Conservation (phyloP, 1,284 basidiomycete species). For the Boletus hoseneyae region DNA sequence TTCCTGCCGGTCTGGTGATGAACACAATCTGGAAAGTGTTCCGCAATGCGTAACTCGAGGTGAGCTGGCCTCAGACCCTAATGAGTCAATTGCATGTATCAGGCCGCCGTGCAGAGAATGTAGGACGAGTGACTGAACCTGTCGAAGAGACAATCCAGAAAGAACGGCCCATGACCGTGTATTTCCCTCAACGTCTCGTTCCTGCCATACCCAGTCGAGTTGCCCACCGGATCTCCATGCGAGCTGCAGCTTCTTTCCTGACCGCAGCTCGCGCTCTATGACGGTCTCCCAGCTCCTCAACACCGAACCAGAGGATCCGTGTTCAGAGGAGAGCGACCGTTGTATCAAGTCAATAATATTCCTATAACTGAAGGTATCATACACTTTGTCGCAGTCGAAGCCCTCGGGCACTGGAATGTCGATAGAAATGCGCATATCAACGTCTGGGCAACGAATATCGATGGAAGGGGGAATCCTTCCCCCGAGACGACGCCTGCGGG, state of each 20-base stretch:
- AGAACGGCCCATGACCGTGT: slow-evolving; percentile 70
- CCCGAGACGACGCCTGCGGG: slow-evolving; percentile 58
- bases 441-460: slow-evolving; percentile 33
- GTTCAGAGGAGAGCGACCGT: slow-evolving; percentile 47
- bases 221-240: slow-evolving; percentile 72
- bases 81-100: slow-evolving; percentile 4
- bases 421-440: slow-evolving; percentile 38
- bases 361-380: slow-evolving; percentile 50
- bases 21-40: slow-evolving; percentile 60
- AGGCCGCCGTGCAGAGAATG: slow-evolving; percentile 4
- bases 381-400: slow-evolving; percentile 30
- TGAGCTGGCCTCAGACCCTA: slow-evolving; percentile 51
- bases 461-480: slow-evolving; percentile 45
- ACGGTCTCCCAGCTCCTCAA: slow-evolving; percentile 56
- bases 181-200: slow-evolving; percentile 58
- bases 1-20: slow-evolving; percentile 51
- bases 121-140: slow-evolving; percentile 40
- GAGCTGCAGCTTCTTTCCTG: slow-evolving; percentile 64
- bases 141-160: slow-evolving; percentile 66
- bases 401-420: slow-evolving; percentile 24
- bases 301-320: slow-evolving; percentile 6
- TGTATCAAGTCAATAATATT: slow-evolving; percentile 62
- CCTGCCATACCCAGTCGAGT: slow-evolving; percentile 80
- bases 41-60: slow-evolving; percentile 69
- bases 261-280: slow-evolving; percentile 49